phyloP scores from a whole-genome alignment of 148 eudicot species.

The Dysphania ambrosioides region DNA sequence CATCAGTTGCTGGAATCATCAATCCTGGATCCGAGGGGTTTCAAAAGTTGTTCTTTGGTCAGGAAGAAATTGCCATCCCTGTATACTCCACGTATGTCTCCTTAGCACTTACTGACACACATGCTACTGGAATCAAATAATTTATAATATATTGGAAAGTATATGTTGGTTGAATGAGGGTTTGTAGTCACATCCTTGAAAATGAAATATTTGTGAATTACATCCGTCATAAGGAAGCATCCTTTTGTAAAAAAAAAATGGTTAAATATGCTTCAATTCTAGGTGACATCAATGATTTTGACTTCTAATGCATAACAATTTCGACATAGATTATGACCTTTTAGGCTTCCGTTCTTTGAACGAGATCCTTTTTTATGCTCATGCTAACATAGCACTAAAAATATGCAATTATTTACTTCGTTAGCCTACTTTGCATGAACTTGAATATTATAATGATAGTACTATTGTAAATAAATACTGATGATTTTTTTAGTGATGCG shows the following conservation, averaged over 20 bases:
- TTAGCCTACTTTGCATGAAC: constrained; percentile 4
- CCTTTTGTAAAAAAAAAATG: background rate
- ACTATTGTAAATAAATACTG: background rate
- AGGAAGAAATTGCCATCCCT: constrained; percentile 98
- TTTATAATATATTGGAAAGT: background rate
- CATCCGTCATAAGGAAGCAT: background rate
- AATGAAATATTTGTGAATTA: background rate
- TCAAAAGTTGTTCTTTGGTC: constrained; percentile 94
- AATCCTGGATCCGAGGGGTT: constrained; percentile 97
- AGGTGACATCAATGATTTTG: background rate
- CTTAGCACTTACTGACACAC: background rate
- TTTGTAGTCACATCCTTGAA: background rate
- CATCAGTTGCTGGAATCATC: constrained; percentile 97
- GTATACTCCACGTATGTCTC: constrained; percentile 80
- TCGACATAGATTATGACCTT: background rate
- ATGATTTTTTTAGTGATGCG: too few relatives aligned
- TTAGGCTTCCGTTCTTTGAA: background rate
- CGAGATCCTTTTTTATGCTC: background rate
- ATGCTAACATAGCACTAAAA: too few relatives aligned
- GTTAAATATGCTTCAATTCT: background rate
- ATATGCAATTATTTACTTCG: too few relatives aligned
- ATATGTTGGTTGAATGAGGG: background rate
- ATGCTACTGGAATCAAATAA: background rate
- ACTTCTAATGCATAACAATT: background rate
- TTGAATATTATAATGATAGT: too few relatives aligned